These are phyloP conservation scores for Saposhnikovia divaricata DNA, from an alignment of 129 eudicot genomes.

Conservation along the genomic window DNA sequence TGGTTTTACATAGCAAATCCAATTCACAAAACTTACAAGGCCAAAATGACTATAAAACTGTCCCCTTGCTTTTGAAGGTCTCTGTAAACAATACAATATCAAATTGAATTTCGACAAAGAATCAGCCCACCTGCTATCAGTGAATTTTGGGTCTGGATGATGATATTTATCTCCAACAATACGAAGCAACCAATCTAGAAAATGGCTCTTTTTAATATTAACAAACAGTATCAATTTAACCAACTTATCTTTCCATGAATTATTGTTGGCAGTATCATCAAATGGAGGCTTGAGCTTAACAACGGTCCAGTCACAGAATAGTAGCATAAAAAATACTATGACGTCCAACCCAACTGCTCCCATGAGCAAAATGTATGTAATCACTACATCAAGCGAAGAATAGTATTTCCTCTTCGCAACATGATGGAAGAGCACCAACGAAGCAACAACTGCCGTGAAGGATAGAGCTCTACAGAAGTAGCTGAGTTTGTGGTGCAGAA, in stretches of 20 bases:
- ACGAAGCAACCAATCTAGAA: not conserved
- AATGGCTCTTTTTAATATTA: not conserved
- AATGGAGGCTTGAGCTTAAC: conserved; percentile 22
- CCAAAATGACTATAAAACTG: conserved; percentile 11
- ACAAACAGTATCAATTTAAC: not conserved
- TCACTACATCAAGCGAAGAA: conserved; percentile 13
- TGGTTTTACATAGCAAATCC: conserved; percentile 18
- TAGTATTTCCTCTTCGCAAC: not conserved
- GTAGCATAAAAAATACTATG: conserved; percentile 29
- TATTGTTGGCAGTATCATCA: not conserved
- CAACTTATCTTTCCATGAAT: not conserved
- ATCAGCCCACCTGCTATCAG: conserved; percentile 26
- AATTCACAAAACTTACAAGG: conserved; percentile 22
- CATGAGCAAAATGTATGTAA: conserved; percentile 39
- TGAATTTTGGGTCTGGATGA: not conserved
- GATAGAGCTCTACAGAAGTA: conserved; percentile 18
- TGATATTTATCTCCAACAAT: not conserved
- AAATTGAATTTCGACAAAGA: conserved; percentile 14
- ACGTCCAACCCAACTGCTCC: conserved; percentile 47
- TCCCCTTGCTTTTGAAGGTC: not conserved
- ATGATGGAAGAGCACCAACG: conserved; percentile 25
- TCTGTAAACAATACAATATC: conserved; percentile 32
- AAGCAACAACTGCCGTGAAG: conserved; percentile 11
- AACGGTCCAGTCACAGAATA: conserved; percentile 46
- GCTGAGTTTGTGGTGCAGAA: conserved; percentile 14